Evolutionary conservation across 768 basidiomycete genomes (phyloP).

Genomic region (Pleurotus tuoliensis): DNA sequence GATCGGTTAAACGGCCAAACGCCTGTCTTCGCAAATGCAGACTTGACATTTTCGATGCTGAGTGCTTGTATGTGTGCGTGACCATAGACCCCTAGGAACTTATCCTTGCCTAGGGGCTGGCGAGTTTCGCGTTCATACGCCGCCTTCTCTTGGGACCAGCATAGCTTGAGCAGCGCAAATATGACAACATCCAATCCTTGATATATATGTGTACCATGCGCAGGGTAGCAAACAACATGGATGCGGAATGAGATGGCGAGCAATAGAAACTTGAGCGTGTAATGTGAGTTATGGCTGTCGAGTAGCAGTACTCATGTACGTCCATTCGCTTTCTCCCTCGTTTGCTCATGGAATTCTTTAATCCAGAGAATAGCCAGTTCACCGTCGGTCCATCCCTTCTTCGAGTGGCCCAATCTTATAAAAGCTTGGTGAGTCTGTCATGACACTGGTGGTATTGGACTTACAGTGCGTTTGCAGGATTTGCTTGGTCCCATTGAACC

Average conservation of each 20-base stretch:
- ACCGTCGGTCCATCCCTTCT: constrained; percentile 23
- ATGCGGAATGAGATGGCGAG: constrained; percentile 24
- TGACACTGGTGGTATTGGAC: constrained; percentile 11
- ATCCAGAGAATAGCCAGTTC: constrained; percentile 23
- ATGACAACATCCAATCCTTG: constrained; percentile 18
- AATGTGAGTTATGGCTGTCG: constrained; percentile 36
- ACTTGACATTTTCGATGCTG: constrained; percentile 8
- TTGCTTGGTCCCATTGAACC: constrained; percentile 33
- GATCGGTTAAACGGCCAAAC: constrained; percentile 16
- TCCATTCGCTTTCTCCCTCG: constrained; percentile 16
- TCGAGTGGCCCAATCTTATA: background rate
- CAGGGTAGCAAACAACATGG: constrained; percentile 24
- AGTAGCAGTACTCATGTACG: constrained; percentile 26
- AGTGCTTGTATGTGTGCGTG: constrained; percentile 9
- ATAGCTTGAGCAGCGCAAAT: constrained; percentile 12
- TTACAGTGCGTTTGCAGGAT: constrained; percentile 37
- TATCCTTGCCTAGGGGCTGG: constrained; percentile 20
- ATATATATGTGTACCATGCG: constrained; percentile 21
- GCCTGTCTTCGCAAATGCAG: constrained; percentile 20
- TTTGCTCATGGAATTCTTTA: constrained; percentile 22
- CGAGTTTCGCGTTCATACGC: constrained; percentile 12
- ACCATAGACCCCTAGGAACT: constrained; percentile 22
- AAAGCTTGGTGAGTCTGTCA: background rate
- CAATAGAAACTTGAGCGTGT: constrained; percentile 20
- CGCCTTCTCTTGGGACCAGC: constrained; percentile 14